These are phyloP conservation scores for Kwoniella sp. DNA, from an alignment of 768 basidiomycete genomes.

Conservation along the genomic window DNA sequence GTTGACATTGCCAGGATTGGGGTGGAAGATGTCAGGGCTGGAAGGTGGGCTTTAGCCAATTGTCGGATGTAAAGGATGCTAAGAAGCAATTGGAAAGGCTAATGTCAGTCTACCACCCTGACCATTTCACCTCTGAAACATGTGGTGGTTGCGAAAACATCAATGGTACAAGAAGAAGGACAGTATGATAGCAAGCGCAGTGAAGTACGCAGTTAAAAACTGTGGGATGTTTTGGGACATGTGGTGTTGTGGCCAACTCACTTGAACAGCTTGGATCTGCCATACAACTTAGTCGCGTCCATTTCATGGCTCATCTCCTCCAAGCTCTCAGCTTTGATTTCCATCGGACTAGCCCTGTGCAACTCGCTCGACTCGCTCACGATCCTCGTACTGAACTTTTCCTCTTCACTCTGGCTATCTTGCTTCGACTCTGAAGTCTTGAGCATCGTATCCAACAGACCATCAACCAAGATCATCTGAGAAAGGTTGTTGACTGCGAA, in stretches of 20 bases:
- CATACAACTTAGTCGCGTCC: constrained; percentile 45
- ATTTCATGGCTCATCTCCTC: constrained; percentile 45
- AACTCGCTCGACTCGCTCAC: constrained; percentile 47
- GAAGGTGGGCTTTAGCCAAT: constrained; percentile 43
- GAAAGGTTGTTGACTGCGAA: constrained; percentile 53
- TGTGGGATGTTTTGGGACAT: too few relatives aligned
- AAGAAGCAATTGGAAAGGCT: neutral
- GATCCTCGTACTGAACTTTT: constrained; percentile 45
- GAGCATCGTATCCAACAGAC: constrained; percentile 44
- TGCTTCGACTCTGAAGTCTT: constrained; percentile 38
- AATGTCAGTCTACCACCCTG: neutral
- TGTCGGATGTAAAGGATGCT: constrained; percentile 51
- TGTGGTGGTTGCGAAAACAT: neutral
- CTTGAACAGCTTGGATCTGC: constrained; percentile 49
- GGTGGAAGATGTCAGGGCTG: constrained; percentile 33
- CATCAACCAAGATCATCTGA: constrained; percentile 42
- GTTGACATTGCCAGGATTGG: constrained; percentile 49
- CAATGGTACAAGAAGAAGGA: neutral
- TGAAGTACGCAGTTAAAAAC: too few relatives aligned
- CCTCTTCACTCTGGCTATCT: constrained; percentile 15
- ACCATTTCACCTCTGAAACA: too few relatives aligned
- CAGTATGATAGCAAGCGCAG: too few relatives aligned
- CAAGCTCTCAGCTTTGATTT: constrained; percentile 48
- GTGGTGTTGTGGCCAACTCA: too few relatives aligned
- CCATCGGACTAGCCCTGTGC: constrained; percentile 40